These are phyloP conservation scores for Candida maris DNA, from an alignment of 805 yeast species.

Conservation along the genomic window DNA sequence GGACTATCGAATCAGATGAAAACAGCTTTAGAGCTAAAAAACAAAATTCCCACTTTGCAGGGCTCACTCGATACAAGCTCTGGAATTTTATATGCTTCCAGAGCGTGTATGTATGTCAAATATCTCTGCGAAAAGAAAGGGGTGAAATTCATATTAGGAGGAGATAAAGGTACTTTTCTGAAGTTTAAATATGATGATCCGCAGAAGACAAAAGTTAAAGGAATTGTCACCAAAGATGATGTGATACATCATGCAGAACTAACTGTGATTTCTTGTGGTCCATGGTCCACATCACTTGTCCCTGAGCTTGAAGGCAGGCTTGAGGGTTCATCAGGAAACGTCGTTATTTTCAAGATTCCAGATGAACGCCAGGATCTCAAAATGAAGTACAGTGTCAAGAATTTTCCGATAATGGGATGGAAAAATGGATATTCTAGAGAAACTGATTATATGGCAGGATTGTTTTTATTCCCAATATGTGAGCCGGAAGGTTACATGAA, in stretches of 20 bases:
- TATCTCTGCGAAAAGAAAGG: conserved; percentile 1
- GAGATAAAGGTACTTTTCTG: background rate
- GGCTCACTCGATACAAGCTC: conserved; percentile 2
- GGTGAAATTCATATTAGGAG: conserved; percentile 1
- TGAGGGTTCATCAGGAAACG: background rate
- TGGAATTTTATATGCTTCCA: background rate
- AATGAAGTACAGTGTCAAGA: conserved; percentile 1
- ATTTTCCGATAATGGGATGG: conserved; percentile 1
- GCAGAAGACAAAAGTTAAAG: background rate
- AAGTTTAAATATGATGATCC: background rate
- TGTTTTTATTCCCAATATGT: background rate
- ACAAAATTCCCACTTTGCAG: conserved; percentile 10
- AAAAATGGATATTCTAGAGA: background rate
- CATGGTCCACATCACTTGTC: conserved; percentile 1
- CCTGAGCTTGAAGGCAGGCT: conserved; percentile 1
- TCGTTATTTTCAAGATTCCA: conserved; percentile 2
- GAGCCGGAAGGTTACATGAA: conserved; percentile 1
- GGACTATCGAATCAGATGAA: conserved; percentile 25
- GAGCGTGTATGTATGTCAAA: background rate
- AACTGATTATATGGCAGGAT: background rate
- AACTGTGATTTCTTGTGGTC: background rate
- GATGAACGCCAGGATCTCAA: conserved; percentile 1
- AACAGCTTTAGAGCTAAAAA: conserved; percentile 12
- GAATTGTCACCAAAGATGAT: conserved; percentile 1
- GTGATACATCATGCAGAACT: conserved; percentile 1